Conservation (phyloP, 169 alveolate species). For the Plasmodium gonderi region DNA sequence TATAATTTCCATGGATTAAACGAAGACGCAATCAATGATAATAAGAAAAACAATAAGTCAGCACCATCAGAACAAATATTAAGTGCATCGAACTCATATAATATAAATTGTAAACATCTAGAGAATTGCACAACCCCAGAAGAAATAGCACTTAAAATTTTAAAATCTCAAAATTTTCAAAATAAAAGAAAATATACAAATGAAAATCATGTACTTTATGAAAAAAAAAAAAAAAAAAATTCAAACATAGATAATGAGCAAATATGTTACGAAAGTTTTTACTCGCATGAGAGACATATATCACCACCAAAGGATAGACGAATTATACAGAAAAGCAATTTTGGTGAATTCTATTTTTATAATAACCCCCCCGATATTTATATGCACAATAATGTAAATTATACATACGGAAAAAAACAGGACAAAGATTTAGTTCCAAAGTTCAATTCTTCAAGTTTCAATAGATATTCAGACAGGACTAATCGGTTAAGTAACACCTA, state of each 20-base stretch:
- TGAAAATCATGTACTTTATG: not conserved
- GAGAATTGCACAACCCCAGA: conserved; percentile 50
- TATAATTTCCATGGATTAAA: not conserved
- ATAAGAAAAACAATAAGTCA: not conserved
- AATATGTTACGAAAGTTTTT: not conserved
- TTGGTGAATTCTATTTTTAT: not conserved
- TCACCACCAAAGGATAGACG: not conserved
- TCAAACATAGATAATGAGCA: not conserved
- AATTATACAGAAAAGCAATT: not conserved
- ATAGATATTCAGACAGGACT: not conserved
- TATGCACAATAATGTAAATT: not conserved
- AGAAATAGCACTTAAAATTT: conserved; percentile 59
- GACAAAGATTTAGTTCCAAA: not conserved
- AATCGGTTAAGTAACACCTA: not conserved
- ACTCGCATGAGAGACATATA: not conserved
- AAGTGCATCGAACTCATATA: conserved; percentile 18
- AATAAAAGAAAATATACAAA: conserved; percentile 73
- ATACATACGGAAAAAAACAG: not conserved
- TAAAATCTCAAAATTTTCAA: conserved; percentile 45
- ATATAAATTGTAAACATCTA: conserved; percentile 12
- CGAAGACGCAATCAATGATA: not conserved
- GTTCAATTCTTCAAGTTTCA: not conserved
- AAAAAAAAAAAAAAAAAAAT: conserved; percentile 24
- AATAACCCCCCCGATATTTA: not conserved
- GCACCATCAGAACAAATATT: not conserved